phyloP scores from a whole-genome alignment of 75 land plant species.

The Sequoia sempervirens region DNA sequence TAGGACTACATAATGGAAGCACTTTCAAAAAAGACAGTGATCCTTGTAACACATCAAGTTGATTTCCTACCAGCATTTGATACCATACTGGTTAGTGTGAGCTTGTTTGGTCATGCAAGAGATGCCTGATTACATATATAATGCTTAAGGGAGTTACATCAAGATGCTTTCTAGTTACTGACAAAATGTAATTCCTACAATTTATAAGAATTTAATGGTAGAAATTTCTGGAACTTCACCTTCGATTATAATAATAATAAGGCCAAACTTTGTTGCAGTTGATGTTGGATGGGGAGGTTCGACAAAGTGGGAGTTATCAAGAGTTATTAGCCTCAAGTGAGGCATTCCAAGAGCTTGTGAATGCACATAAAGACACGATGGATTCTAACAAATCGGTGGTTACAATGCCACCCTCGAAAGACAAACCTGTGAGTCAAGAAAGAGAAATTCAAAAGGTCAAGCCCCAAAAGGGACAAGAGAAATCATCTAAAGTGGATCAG shows the following conservation, averaged over 20 bases:
- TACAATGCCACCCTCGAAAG: neutral
- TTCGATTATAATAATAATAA: neutral
- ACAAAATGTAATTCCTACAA: no score
- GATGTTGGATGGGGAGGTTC: conserved; percentile 73
- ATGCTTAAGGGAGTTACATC: neutral
- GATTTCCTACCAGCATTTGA: no score
- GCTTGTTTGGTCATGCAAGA: no score
- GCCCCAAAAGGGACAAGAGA: neutral
- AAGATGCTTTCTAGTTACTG: neutral
- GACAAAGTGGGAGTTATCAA: conserved; percentile 48
- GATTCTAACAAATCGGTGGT: conserved; percentile 16
- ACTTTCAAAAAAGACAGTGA: no score
- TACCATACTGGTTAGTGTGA: no score
- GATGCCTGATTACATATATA: neutral
- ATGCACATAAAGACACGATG: conserved; percentile 75
- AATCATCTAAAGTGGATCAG: neutral
- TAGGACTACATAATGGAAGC: no score
- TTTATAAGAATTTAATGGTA: neutral
- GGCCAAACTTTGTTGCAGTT: conserved; percentile 36
- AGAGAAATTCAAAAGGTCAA: neutral
- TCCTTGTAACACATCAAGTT: no score
- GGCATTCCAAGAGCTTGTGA: conserved; percentile 67
- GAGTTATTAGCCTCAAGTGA: conserved; percentile 50
- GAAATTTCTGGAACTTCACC: neutral
- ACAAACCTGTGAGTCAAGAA: conserved; percentile 2